Percentiles rank a stretch among this genome's conserved stretches.
These are phyloP conservation scores for Vachellia collinsii DNA, from an alignment of 306 rosid species.

Conservation along the genomic window DNA sequence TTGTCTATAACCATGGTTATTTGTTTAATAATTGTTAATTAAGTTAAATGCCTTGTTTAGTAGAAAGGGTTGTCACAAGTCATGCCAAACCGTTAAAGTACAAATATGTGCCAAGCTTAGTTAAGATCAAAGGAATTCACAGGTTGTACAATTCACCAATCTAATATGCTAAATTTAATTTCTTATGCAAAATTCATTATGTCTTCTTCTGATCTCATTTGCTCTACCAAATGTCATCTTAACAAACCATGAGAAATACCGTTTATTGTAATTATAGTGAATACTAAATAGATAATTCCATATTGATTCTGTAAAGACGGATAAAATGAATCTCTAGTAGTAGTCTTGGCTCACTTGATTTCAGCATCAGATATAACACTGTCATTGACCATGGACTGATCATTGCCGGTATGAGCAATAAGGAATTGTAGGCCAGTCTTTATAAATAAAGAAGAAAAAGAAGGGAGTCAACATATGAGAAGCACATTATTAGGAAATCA, in stretches of 20 bases:
- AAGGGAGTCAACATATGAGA: too few relatives aligned
- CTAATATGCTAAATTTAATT: background rate
- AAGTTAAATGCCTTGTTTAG: too few relatives aligned
- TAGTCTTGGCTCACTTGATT: background rate
- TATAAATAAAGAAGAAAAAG: too few relatives aligned
- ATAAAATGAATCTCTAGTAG: background rate
- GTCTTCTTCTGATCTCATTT: background rate
- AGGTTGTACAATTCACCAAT: background rate
- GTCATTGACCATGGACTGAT: too few relatives aligned
- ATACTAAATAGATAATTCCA: background rate
- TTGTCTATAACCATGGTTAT: too few relatives aligned
- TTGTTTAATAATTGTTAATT: too few relatives aligned
- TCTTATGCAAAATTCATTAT: background rate
- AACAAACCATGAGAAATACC: background rate
- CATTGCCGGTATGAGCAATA: too few relatives aligned
- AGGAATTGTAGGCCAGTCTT: too few relatives aligned
- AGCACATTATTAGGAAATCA: too few relatives aligned
- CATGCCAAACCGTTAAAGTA: conserved; percentile 98
- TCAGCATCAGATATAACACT: too few relatives aligned
- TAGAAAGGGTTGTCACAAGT: too few relatives aligned
- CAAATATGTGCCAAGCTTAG: conserved; percentile 23
- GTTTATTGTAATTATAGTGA: background rate
- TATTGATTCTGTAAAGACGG: background rate
- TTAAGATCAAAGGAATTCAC: conserved; percentile 21
- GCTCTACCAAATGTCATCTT: background rate